Base-by-base conservation (phyloP, 495 filamentous ascomycete genomes). In the Trichoderma orchidacearum region DNA sequence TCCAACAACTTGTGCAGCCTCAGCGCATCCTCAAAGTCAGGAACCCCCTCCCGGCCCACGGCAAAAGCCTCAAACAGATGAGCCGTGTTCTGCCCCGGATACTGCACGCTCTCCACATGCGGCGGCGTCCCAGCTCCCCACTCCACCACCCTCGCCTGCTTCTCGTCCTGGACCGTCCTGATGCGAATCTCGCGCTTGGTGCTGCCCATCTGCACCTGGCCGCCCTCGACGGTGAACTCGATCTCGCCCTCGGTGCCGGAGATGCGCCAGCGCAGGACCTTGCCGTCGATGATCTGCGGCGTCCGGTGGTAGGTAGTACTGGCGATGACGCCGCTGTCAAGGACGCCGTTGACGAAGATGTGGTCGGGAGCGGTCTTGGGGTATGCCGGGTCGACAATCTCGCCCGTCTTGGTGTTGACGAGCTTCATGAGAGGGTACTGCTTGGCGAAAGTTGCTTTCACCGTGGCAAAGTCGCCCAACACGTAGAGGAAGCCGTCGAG, bases 241-340 rank as follows among this genome's bases (percentile, higher is more conserved):
- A 77, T 68, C 62, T 76, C 70, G 7, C 77, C 75, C 50, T 75
- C 67, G 1, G 67, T 66, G 45, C 74, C 76, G 23, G 68, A 66
- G 54, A 79, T 75, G 23, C 64, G 58, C 76, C 75, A 79, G 11
- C 62, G 53, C 17, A 74, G 62, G 17, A 59, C 60, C 1, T 56
- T 55, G 3, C 54, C 60, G 51, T 70, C 67, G 30, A 67, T 62
- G n/a, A 68, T 60, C 0, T 61, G 34, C 23, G 60, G 56, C 1
- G 65, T 60, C 31, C 63, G 61, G n/a, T 68, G 71, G 41, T 68
- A 66, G 51, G 62, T 64, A 32, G 75, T 56, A 15, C 70, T 68
- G 9, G 70, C 63, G 0, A 67, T 58, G 7, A 61, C 67, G 13
- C 70, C 73, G 13, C 64, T 65, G 23, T 62, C 54, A 15, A 77